These are phyloP conservation scores for Pleurotus citrinopileatus DNA, from an alignment of 768 basidiomycete genomes.

Conservation along the genomic window DNA sequence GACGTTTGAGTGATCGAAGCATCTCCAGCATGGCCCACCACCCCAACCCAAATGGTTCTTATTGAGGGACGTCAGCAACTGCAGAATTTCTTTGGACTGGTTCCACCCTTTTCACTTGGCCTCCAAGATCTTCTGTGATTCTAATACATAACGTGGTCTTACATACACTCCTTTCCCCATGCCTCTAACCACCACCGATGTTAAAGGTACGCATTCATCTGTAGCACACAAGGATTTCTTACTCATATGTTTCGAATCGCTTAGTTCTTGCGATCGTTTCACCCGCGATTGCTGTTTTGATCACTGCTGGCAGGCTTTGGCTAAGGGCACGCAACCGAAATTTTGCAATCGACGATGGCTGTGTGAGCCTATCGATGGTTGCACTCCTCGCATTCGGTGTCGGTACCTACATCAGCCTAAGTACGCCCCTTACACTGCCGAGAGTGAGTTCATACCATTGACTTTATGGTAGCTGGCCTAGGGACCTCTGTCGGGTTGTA, in stretches of 20 bases:
- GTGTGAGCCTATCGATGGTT: slow-evolving; percentile 18
- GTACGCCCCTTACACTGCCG: too few species aligned
- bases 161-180: slow-evolving; percentile 1
- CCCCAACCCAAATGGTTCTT: neutral
- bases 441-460: too few species aligned
- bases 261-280: slow-evolving; percentile 17
- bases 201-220: slow-evolving; percentile 1
- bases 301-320: slow-evolving; percentile 18
- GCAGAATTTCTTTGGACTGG: neutral
- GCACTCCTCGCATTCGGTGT: slow-evolving; percentile 19
- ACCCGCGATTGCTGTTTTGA: slow-evolving; percentile 16
- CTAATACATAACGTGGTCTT: too few species aligned
- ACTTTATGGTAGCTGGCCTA: slow-evolving; percentile 17
- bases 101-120: neutral
- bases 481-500: slow-evolving; percentile 16
- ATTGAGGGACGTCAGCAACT: neutral
- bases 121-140: neutral
- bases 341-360: slow-evolving; percentile 23
- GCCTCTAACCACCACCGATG: neutral
- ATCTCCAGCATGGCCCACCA: neutral
- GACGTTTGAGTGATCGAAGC: slow-evolving; percentile 7
- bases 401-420: slow-evolving; percentile 19
- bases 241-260: neutral
- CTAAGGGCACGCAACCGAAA: slow-evolving; percentile 16
- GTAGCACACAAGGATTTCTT: neutral